Base-by-base conservation (phyloP, 2,329 filamentous ascomycete species). In the Botrytis byssoidea region DNA sequence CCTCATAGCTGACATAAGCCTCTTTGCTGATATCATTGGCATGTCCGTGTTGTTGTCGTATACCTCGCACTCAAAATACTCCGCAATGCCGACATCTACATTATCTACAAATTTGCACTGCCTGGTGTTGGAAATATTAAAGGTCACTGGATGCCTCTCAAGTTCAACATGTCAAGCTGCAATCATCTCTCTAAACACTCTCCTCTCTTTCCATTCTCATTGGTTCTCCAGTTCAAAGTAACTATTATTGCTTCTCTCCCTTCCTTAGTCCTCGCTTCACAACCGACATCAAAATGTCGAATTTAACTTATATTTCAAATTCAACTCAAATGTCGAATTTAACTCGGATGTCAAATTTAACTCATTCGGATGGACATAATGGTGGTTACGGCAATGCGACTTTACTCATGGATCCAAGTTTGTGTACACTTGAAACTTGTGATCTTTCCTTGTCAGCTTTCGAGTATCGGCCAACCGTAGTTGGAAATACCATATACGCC, bases 391-490 rank as follows among this genome's bases (percentile, higher is more conserved):
- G 79, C 32, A 81, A 81, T 61, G n/a, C 16, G 5, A 80, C 79
- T 20, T 75, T 81, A 14, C 60, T 77, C 29, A 48, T 64, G 4
- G 66, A 76, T 25, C 76, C 78, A 1, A 1, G 74, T 1, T 71
- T 79, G 40, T 81, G 79, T 70, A 81, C 78, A 16, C 71, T 80
- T n/a, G 35, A 78, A 7, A 80, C 79, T 18, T 81, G 79, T 87
- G 10, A 88, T 86, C 32, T 90, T 88, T 79, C 80, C 86, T 72
- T 85, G 85, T 10, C 89, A 85, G 5, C 85, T 83, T 73, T 86
- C 89, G 77, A 89, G 66, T 90, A 90, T 81, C 83, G 84, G 48
- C 88, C 88, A 10, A 88, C 87, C 77, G 79, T 85, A n/a, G 85
- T 85, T 66, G 85, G 87, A 76, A 88, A 89, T 79, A 82, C 85